Evolutionary conservation across 352 stramenopile genomes (phyloP).

Genomic region (Pythium scleroteichum): DNA sequence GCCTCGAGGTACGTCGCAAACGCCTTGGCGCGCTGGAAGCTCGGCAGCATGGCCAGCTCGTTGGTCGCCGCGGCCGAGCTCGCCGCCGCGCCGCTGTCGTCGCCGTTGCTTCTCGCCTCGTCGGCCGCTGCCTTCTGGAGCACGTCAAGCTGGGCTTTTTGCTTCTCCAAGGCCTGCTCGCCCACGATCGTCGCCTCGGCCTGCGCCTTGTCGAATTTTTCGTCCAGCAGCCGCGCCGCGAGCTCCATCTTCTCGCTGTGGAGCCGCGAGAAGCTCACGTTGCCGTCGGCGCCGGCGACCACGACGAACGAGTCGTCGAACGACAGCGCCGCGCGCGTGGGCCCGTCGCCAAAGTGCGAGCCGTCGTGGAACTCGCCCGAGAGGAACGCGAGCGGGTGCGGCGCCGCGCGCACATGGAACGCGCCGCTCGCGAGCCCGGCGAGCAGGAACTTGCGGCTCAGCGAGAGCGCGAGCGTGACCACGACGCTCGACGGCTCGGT

Average conservation of each 20-base stretch:
- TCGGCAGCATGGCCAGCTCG: slow-evolving; percentile 62
- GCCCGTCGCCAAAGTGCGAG: slow-evolving; percentile 1
- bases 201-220: slow-evolving; percentile 39
- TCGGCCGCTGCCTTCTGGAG: slow-evolving; percentile 45
- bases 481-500: slow-evolving; percentile 39
- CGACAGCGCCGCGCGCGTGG: slow-evolving; percentile 46
- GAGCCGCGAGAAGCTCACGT: slow-evolving; percentile 70
- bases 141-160: slow-evolving; percentile 46
- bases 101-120: slow-evolving; percentile 48
- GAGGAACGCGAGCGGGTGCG: slow-evolving; percentile 62
- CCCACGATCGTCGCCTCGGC: slow-evolving; percentile 49
- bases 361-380: slow-evolving; percentile 80
- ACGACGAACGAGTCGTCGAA: slow-evolving; percentile 88
- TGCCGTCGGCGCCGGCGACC: slow-evolving; percentile 67
- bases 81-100: slow-evolving; percentile 30
- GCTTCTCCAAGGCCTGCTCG: slow-evolving; percentile 59
- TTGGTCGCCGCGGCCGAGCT: slow-evolving; percentile 21
- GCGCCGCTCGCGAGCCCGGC: slow-evolving; percentile 78
- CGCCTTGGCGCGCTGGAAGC: slow-evolving; percentile 71
- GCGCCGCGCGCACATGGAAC: slow-evolving; percentile 66
- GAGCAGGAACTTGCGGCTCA: slow-evolving; percentile 68
- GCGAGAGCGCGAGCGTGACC: slow-evolving; percentile 42
- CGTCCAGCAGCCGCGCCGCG: slow-evolving; percentile 36
- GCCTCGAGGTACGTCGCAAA: slow-evolving; percentile 70
- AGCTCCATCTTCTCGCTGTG: slow-evolving; percentile 56